Evolutionary conservation across 768 basidiomycete species (phyloP).

Genomic region (Russula virescens): DNA sequence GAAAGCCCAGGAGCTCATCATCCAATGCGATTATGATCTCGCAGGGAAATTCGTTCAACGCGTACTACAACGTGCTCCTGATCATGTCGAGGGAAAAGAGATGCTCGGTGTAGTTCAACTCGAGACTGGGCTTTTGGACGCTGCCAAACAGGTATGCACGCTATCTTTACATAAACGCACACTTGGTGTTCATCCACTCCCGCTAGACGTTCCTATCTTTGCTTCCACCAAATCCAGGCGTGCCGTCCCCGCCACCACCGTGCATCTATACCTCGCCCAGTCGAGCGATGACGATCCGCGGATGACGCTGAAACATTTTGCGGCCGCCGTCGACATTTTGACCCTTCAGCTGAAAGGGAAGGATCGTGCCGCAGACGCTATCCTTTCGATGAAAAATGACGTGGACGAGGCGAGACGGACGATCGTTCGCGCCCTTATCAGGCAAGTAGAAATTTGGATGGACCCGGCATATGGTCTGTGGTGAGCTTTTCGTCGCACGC

Average conservation of each 20-base stretch:
- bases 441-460: conserved; percentile 97
- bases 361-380: conserved; percentile 42
- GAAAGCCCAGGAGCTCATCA: conserved; percentile 75
- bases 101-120: conserved; percentile 74
- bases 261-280: conserved; percentile 87
- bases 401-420: conserved; percentile 59
- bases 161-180: not conserved
- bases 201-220: conserved; percentile 51
- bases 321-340: conserved; percentile 69
- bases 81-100: conserved; percentile 66
- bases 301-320: conserved; percentile 67
- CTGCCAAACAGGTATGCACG: conserved; percentile 56
- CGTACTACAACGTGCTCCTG: conserved; percentile 56
- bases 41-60: conserved; percentile 67
- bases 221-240: conserved; percentile 55
- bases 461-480: conserved; percentile 83
- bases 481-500: conserved; percentile 37
- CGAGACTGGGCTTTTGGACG: conserved; percentile 71
- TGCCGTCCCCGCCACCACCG: conserved; percentile 57
- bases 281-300: conserved; percentile 72
- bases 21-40: conserved; percentile 81
- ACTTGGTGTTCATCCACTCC: not conserved
- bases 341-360: conserved; percentile 69
- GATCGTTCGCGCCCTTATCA: conserved; percentile 73
- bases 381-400: conserved; percentile 35